Base-by-base conservation (phyloP, 805 yeast species). In the Barnettozyma pratensis region DNA sequence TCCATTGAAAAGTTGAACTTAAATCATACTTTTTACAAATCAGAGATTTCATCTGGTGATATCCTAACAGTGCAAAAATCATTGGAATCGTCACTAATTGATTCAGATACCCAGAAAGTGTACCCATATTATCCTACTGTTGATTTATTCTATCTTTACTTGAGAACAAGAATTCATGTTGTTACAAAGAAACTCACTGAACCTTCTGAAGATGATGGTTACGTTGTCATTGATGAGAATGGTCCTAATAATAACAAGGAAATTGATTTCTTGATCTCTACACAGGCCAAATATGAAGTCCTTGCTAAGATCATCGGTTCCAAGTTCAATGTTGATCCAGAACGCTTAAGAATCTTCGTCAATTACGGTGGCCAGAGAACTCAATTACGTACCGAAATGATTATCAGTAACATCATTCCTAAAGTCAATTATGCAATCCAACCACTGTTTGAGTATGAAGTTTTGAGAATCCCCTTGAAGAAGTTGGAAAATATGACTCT, bases 401-500 rank as follows among this genome's bases (percentile, higher is more conserved):
- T 37, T 10, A 50, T 73, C 14, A 61, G 62, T 9, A 63, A 65
- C 31, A 68, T 69, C 47, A 55, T 70, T 31, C 64, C 73, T 4
- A 69, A 69, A 44, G 44, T 43, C 9, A 50, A 58, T 35, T 49
- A 58, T 11, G 69, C 69, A 45, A 58, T 63, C 31, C 63, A 70
- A 6, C 71, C 81, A 5, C 59, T 71, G 2, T 76, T 92, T 49
- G 83, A 83, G 54, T 92, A 86, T 62, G 97, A 92, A 60, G 67
- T 85, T 1, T 73, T 94, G 59, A 85, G 81, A 41, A 81, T 90
- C 40, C 80, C 91, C 2, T 69, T 92, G 46, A 75, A 71, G 35
- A 95, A 89, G 53, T 77, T 85, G 58, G 99, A 94, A 65, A 81
- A 77, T 53, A 77, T 88, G 81, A 79, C 79, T 50, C 66, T 80